These are phyloP conservation scores for Byssothecium circinans DNA, from an alignment of 2,329 filamentous ascomycete genomes.

Conservation along the genomic window DNA sequence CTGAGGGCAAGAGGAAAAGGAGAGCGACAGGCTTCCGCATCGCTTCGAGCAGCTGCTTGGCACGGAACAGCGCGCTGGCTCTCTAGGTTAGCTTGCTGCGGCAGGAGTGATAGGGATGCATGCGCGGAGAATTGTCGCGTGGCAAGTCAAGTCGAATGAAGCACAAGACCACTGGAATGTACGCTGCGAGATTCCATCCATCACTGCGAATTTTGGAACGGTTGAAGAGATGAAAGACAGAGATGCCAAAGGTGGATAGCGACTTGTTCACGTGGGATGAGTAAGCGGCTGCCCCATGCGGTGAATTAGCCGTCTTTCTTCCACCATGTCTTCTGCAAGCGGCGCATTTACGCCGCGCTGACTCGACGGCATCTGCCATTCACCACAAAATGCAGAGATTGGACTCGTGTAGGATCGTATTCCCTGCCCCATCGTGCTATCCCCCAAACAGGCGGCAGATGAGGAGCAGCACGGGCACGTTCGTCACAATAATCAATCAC, in stretches of 20 bases:
- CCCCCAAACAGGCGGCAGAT: not conserved
- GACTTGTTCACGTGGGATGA: not conserved
- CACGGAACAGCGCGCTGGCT: no score
- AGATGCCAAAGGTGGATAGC: no score
- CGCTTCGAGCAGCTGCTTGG: no score
- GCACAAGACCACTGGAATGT: no score
- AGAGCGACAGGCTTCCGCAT: no score
- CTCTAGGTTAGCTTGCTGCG: no score
- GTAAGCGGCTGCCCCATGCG: not conserved
- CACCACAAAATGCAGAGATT: conserved; percentile 8
- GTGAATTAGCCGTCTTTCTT: not conserved
- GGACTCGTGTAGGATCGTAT: conserved; percentile 32
- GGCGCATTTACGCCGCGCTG: not conserved
- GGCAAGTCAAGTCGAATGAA: no score
- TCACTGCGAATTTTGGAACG: no score
- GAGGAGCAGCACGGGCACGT: conserved; percentile 29
- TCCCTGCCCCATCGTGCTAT: conserved; percentile 20
- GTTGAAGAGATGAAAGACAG: no score
- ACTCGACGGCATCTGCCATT: not conserved
- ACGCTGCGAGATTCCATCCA: no score
- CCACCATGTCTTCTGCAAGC: not conserved
- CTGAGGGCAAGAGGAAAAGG: not conserved
- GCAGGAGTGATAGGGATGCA: no score
- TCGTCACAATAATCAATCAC: conserved; percentile 20
- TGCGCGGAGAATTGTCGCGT: not conserved